phyloP scores from a whole-genome alignment of 345 rosid genomes.

The Lenwebbia sp. region DNA sequence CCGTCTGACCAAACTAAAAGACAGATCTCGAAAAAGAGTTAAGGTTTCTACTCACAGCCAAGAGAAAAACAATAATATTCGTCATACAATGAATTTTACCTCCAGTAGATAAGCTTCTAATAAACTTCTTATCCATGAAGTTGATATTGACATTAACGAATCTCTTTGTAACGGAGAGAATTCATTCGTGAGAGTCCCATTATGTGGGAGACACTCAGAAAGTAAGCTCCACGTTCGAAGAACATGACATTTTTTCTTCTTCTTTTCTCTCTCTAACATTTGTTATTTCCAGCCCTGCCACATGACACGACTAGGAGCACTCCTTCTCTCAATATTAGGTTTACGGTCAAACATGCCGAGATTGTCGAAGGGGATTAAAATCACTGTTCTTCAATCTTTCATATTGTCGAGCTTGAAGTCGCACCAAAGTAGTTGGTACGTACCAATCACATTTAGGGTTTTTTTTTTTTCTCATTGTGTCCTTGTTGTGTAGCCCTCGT shows the following conservation, averaged over 20 bases:
- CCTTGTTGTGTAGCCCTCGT: background rate
- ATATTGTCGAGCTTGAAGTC: background rate
- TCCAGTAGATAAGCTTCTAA: background rate
- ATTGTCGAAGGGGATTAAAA: background rate
- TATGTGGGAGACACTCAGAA: background rate
- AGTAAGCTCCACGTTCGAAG: background rate
- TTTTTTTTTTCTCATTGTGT: background rate
- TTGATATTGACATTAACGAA: background rate
- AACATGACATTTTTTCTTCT: background rate
- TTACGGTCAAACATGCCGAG: background rate
- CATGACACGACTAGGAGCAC: background rate
- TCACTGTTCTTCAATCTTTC: background rate
- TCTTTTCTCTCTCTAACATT: background rate
- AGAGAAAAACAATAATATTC: background rate
- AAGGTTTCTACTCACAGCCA: background rate
- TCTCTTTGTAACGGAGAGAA: too few relatives aligned
- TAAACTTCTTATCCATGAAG: background rate
- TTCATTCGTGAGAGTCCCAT: too few relatives aligned
- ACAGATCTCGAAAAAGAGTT: background rate
- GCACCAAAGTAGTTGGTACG: background rate
- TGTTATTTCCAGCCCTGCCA: background rate
- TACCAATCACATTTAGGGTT: background rate
- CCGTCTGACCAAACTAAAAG: background rate
- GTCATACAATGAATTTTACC: background rate
- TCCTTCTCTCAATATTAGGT: background rate